Conservation (phyloP, 352 stramenopile genomes). For the Phytophthora sansomeana region DNA sequence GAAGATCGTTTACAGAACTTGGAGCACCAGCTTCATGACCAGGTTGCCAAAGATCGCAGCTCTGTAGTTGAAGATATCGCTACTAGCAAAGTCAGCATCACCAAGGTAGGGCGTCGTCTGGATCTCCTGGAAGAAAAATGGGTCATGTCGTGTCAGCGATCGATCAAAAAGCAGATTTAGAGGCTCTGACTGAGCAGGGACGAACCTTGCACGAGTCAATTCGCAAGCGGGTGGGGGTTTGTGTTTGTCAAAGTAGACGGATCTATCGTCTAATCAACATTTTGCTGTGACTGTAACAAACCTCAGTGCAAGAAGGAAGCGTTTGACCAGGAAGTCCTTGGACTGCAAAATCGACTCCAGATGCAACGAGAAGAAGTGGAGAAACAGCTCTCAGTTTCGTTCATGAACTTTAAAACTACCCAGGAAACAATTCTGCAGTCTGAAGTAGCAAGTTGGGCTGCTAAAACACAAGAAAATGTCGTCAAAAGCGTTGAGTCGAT, state of each 20-base stretch:
- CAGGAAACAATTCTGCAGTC: conserved; percentile 30
- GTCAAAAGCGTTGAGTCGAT: conserved; percentile 2
- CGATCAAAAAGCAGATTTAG: conserved; percentile 58
- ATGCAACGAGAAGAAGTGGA: conserved; percentile 39
- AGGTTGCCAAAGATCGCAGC: conserved; percentile 1
- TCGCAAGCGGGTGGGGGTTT: conserved; percentile 51
- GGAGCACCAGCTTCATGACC: conserved; percentile 18
- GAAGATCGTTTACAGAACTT: conserved; percentile 22
- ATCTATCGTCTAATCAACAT: neutral
- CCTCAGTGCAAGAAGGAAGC: conserved; percentile 61
- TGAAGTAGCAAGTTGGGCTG: conserved; percentile 25
- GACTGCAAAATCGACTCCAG: conserved; percentile 39
- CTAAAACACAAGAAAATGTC: conserved; percentile 17
- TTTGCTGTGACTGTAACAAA: neutral
- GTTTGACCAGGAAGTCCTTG: conserved; percentile 58
- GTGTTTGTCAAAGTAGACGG: too few species aligned
- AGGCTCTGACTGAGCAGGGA: conserved; percentile 38
- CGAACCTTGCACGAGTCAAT: conserved; percentile 50
- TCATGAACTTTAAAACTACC: conserved; percentile 15
- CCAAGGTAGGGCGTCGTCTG: conserved; percentile 46
- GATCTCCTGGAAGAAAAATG: conserved; percentile 66
- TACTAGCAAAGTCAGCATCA: conserved; percentile 12
- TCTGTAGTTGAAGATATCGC: conserved; percentile 15
- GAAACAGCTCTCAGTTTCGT: conserved; percentile 9
- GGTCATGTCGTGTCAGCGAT: conserved; percentile 50